Evolutionary conservation across 2,329 filamentous ascomycete species (phyloP).

Genomic region (Raffaelea deltoideospora): DNA sequence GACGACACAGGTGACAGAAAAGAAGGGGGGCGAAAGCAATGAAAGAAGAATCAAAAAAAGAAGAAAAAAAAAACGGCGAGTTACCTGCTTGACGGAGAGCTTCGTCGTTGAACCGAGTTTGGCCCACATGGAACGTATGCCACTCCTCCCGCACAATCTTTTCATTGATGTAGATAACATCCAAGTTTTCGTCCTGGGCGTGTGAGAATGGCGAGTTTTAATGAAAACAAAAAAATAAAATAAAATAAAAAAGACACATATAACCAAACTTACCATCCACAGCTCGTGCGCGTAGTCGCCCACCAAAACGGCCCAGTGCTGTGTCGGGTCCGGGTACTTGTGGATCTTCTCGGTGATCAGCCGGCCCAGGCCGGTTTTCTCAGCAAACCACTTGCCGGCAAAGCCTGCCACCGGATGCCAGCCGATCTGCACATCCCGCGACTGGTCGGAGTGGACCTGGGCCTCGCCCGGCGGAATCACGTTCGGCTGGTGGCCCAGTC

Average conservation of each 20-base stretch:
- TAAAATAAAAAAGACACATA: not conserved
- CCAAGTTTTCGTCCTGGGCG: conserved; percentile 32
- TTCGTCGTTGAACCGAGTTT: conserved; percentile 39
- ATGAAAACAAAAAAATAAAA: not conserved
- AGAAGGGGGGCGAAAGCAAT: too few relatives aligned
- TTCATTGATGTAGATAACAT: conserved; percentile 42
- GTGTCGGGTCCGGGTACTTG: conserved; percentile 40
- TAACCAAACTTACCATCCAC: conserved; percentile 35
- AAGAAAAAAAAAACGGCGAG: conserved; percentile 8
- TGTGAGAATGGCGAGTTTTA: not conserved
- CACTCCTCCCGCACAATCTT: conserved; percentile 29
- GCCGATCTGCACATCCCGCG: conserved; percentile 34
- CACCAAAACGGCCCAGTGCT: conserved; percentile 44
- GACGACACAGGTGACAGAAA: too few relatives aligned
- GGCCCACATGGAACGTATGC: conserved; percentile 34
- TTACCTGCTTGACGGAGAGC: conserved; percentile 31
- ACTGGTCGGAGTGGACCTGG: conserved; percentile 17
- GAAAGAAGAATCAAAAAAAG: too few relatives aligned
- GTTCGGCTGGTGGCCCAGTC: conserved; percentile 28
- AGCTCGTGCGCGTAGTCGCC: conserved; percentile 39
- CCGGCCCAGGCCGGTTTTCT: conserved; percentile 37
- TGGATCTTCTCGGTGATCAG: conserved; percentile 39
- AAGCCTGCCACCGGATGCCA: conserved; percentile 44
- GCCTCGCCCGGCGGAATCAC: conserved; percentile 25
- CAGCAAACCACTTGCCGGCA: conserved; percentile 43